Evolutionary conservation across 495 filamentous ascomycete species (phyloP), one percentile per base, ranked within the genome.

Genomic region (Delitschia confertaspora): DNA sequence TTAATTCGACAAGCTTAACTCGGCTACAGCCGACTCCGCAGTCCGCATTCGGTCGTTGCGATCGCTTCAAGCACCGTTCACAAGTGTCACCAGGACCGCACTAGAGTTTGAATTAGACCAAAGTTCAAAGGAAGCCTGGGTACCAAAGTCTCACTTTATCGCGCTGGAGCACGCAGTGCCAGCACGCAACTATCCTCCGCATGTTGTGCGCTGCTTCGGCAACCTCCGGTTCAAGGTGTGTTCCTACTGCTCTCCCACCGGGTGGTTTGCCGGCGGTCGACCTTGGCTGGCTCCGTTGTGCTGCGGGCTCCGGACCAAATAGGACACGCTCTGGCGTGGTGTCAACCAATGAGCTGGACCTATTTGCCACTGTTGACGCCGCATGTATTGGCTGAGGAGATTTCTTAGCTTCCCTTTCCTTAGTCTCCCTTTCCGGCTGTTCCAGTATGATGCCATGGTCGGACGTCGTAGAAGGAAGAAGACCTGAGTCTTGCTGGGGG

Each of bases 131-230:
- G 1, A 19, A 41, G 27, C 31, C 26, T 6, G 9, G 1, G 9
- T 20, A 16, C 24, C 36, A 46, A 37, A 45, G 8, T 21, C 58
- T 42, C 53, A 61, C 60, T 41, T 51, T 48, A 36, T 64, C 60
- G 33, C 62, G 42, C 34, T 63, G 59, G 5, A 65, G 38, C 2
- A 51, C 49, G 45, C 62, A 64, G 20, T 55, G 55, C 62, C 62
- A 65, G 33, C 62, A 63, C 3, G 59, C 54, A 19, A 51, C 57
- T 6, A 42, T 44, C 26, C 53, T 56, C n/a, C 61, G 53, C 59
- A 63, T 62, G 20, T 56, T 44, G 14, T 58, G 49, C 4, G 53
- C 52, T 24, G 48, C 42, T 42, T 55, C 47, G n/a, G 51, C 51
- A 9, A 50, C 42, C 13, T 57, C 43, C 11, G 50, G 45, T 14